Conservation (phyloP, 352 stramenopile genomes). For the Phytopythium oedochilum region DNA sequence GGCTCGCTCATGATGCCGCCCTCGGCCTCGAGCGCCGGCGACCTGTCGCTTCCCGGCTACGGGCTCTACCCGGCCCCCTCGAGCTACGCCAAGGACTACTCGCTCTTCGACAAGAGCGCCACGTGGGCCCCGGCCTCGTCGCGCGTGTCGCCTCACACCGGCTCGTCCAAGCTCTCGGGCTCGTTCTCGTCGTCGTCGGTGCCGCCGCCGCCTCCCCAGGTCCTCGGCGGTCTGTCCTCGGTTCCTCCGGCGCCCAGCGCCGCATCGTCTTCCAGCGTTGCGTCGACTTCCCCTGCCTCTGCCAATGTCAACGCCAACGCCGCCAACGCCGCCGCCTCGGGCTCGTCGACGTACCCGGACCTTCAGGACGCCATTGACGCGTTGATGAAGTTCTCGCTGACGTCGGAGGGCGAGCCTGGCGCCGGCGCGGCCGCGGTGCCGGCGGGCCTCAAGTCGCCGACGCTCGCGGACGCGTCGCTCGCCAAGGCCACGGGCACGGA, state of each 20-base stretch:
- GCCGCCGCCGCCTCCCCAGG: slow-evolving; percentile 9
- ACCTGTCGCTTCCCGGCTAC: slow-evolving; percentile 9
- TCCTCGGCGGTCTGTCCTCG: slow-evolving; percentile 14
- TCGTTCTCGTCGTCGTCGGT: slow-evolving; percentile 21
- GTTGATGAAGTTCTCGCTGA: slow-evolving; percentile 85
- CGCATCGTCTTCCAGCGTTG: neutral
- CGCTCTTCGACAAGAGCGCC: slow-evolving; percentile 52
- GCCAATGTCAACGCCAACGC: neutral
- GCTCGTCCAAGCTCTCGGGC: slow-evolving; percentile 20
- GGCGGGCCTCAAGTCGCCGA: slow-evolving; percentile 4
- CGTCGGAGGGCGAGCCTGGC: slow-evolving; percentile 26
- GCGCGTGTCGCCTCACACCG: neutral
- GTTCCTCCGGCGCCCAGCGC: neutral
- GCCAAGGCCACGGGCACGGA: slow-evolving; percentile 30
- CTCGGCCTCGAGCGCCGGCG: slow-evolving; percentile 20
- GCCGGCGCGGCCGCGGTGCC: slow-evolving; percentile 11
- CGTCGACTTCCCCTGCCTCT: neutral
- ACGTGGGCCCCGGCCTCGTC: slow-evolving; percentile 27
- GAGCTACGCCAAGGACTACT: slow-evolving; percentile 61
- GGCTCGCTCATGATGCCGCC: slow-evolving; percentile 20
- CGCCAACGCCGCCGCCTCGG: slow-evolving; percentile 19
- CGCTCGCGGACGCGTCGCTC: neutral
- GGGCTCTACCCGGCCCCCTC: slow-evolving; percentile 22
- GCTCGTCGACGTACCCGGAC: slow-evolving; percentile 53
- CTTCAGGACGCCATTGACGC: slow-evolving; percentile 85